A percentile compares a stretch with the other conserved stretches of the same genome.
Evolutionary conservation across 345 rosid genomes (phyloP).

Genomic region (Lepidium africanum): DNA sequence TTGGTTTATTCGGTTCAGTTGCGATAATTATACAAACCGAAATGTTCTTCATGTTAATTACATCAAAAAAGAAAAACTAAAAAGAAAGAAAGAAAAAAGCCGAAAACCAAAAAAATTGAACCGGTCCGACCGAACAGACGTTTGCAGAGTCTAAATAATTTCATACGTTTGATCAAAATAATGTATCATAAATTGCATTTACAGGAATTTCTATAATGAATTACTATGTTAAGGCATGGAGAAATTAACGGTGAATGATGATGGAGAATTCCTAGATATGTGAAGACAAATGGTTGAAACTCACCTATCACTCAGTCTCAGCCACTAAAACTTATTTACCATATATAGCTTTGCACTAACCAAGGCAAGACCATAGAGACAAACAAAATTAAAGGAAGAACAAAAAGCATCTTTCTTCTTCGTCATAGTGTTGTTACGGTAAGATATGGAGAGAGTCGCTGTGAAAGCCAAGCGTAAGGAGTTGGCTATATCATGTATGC

Average conservation of each 20-base stretch:
- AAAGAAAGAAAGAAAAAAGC: too few species aligned
- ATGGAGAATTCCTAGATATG: not conserved
- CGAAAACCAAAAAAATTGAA: too few species aligned
- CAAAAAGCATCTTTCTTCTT: not conserved
- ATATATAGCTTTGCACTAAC: conserved; percentile 25
- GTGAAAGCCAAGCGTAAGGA: conserved; percentile 40
- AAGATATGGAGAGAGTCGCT: conserved; percentile 19
- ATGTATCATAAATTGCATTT: not conserved
- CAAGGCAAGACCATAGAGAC: conserved; percentile 19
- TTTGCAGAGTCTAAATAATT: too few species aligned
- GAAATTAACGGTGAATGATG: conserved; percentile 7
- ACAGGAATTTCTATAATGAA: not conserved
- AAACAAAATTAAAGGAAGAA: not conserved
- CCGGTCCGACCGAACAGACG: too few species aligned
- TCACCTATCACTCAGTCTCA: conserved; percentile 15
- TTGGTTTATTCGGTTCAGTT: too few species aligned
- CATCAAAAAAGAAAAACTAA: too few species aligned
- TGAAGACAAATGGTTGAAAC: conserved; percentile 25
- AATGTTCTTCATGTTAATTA: too few species aligned
- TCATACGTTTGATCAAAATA: not conserved
- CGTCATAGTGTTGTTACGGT: not conserved
- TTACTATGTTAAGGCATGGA: not conserved
- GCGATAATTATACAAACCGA: too few species aligned
- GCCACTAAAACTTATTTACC: conserved; percentile 21
- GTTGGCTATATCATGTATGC: conserved; percentile 75